phyloP scores from a whole-genome alignment of 345 rosid species.

The Syzygium aromaticum region DNA sequence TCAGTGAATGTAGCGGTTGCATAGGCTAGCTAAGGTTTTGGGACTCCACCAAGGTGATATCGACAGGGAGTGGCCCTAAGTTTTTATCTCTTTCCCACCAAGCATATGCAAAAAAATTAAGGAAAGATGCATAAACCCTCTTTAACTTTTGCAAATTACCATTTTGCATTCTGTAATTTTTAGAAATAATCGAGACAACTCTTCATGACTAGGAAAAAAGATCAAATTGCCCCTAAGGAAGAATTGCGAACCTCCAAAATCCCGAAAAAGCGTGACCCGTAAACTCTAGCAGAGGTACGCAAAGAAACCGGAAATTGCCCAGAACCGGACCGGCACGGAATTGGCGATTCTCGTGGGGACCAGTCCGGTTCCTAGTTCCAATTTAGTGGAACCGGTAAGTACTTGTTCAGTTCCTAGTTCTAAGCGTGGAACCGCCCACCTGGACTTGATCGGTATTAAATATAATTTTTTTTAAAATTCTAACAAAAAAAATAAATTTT shows the following conservation, averaged over 20 bases:
- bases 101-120: neutral
- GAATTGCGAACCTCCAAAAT: neutral
- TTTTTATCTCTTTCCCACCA: neutral
- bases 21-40: neutral
- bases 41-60: neutral
- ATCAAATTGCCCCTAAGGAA: neutral
- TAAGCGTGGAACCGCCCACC: no score
- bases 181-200: neutral
- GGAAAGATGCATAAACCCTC: neutral
- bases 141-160: neutral
- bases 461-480: no score
- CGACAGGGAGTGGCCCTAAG: neutral
- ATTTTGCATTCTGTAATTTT: neutral
- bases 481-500: no score
- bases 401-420: no score
- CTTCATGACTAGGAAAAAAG: neutral
- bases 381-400: no score
- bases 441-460: no score
- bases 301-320: no score
- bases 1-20: neutral
- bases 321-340: no score
- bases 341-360: no score
- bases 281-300: no score
- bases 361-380: no score
- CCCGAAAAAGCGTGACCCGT: neutral